A percentile compares a stretch with the other conserved stretches of the same genome.
phyloP scores from a whole-genome alignment of 2,329 filamentous ascomycete species.

The Aspergillus niger region DNA sequence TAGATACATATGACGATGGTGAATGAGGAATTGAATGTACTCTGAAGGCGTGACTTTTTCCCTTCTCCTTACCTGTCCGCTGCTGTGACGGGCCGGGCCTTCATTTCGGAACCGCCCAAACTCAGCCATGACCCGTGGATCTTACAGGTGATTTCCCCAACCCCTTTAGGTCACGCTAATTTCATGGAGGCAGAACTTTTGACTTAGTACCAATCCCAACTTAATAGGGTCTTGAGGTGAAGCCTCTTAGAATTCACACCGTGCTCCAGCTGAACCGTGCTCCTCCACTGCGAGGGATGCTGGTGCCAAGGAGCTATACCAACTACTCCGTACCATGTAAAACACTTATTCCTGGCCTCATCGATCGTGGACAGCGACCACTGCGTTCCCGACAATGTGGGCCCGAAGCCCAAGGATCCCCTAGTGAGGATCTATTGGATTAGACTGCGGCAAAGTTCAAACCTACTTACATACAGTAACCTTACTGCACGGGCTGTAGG shows the following conservation, averaged over 20 bases:
- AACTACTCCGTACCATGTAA: background rate
- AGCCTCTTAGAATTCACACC: background rate
- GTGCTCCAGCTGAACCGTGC: background rate
- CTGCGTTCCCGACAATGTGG: background rate
- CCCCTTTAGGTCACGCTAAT: background rate
- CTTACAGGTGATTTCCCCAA: background rate
- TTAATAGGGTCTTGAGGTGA: background rate
- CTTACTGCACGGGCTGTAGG: background rate
- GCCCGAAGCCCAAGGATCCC: background rate
- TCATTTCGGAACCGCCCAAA: conserved; percentile 9
- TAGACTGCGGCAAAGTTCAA: background rate
- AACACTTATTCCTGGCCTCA: background rate
- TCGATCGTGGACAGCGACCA: background rate
- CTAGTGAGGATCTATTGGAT: conserved; percentile 1
- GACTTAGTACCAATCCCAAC: background rate
- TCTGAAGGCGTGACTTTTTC: background rate
- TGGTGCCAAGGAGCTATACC: background rate
- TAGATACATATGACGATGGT: background rate
- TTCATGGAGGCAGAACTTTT: background rate
- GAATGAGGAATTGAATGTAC: background rate
- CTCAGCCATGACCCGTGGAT: background rate
- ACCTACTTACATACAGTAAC: background rate
- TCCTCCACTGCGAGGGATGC: background rate
- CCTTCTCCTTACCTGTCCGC: conserved; percentile 5
- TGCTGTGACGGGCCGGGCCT: conserved; percentile 21